Conservation (phyloP, 345 rosid genomes). For the Rhizophora mangle region DNA sequence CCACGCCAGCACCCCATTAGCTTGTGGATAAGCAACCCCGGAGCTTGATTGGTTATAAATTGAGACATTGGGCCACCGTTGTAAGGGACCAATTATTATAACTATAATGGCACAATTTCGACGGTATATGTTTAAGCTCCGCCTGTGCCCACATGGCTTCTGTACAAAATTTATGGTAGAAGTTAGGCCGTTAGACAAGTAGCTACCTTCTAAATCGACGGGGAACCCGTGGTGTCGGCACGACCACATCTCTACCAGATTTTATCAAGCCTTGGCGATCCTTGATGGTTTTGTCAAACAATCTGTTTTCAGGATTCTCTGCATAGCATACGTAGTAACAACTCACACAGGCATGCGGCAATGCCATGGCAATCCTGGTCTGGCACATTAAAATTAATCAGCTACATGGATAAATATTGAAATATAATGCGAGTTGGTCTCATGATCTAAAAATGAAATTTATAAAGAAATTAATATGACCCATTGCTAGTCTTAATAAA, state of each 20-base stretch:
- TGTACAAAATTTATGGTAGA: conserved; percentile 4
- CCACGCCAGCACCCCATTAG: background rate
- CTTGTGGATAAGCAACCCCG: conserved; percentile 7
- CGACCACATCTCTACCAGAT: conserved; percentile 45
- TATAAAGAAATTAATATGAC: too few species aligned
- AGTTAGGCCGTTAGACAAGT: background rate
- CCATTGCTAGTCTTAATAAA: too few species aligned
- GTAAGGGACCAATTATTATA: conserved; percentile 3
- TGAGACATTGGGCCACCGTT: background rate
- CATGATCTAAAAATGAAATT: background rate
- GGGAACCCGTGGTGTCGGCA: conserved; percentile 70
- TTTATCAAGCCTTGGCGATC: conserved; percentile 47
- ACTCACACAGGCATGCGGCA: conserved; percentile 93
- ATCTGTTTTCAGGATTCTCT: conserved; percentile 66
- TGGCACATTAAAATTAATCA: conserved; percentile 32
- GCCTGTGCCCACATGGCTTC: background rate
- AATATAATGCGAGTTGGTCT: conserved; percentile 13
- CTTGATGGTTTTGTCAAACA: conserved; percentile 66
- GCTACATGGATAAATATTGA: background rate
- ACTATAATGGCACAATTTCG: conserved; percentile 4
- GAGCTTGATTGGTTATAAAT: background rate
- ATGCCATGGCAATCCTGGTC: conserved; percentile 96
- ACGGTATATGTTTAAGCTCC: background rate
- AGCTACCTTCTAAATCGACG: conserved; percentile 17
- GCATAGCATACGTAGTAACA: conserved; percentile 95